Conservation (phyloP, 495 filamentous ascomycete genomes). For the Penicillium flavigenum region DNA sequence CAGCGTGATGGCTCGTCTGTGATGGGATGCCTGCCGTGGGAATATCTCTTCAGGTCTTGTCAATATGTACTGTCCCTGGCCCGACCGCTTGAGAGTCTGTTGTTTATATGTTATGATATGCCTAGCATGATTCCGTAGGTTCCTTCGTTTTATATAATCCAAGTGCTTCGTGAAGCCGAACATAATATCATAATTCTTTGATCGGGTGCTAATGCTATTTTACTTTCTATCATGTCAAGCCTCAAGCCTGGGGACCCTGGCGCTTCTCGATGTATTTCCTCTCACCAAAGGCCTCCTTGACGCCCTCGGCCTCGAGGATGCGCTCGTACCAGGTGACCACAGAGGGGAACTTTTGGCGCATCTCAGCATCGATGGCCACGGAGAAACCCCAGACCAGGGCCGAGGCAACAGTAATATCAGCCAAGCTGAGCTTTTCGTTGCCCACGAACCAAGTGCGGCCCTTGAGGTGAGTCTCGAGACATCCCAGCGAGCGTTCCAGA, state of each 20-base stretch:
- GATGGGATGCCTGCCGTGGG: background rate
- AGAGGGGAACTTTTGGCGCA: conserved; percentile 45
- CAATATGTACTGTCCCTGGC: background rate
- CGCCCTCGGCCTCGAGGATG: conserved; percentile 42
- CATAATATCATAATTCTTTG: background rate
- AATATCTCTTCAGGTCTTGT: background rate
- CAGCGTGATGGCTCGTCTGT: conserved; percentile 24
- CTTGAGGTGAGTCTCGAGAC: conserved; percentile 42
- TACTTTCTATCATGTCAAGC: background rate
- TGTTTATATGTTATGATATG: conserved; percentile 8
- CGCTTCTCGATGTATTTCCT: conserved; percentile 47
- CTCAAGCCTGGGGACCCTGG: conserved; percentile 18
- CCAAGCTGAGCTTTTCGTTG: conserved; percentile 51
- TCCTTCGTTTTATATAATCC: background rate
- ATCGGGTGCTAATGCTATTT: conserved; percentile 1
- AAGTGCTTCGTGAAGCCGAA: background rate
- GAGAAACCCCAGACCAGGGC: conserved; percentile 40
- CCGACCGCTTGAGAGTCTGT: background rate
- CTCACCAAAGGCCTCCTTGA: conserved; percentile 52
- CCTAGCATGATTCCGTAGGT: background rate
- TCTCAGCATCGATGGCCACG: conserved; percentile 50
- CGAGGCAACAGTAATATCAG: conserved; percentile 51
- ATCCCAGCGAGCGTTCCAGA: conserved; percentile 37
- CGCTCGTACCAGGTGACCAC: conserved; percentile 46
- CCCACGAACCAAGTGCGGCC: conserved; percentile 47